phyloP scores from a whole-genome alignment of 129 eudicot genomes.

The Solidago caesia region DNA sequence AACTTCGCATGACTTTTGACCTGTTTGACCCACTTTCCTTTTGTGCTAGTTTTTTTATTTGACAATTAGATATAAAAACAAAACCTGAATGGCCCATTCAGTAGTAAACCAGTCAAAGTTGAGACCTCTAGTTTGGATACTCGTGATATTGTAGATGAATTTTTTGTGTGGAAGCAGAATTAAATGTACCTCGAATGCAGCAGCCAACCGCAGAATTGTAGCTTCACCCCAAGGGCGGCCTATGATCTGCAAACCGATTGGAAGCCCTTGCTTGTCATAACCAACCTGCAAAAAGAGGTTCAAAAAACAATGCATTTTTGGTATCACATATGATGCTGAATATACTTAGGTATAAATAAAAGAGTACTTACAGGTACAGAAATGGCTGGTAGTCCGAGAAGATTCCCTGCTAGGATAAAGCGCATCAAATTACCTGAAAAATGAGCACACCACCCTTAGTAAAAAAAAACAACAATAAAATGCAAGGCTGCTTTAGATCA shows the following conservation, averaged over 20 bases:
- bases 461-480: neutral
- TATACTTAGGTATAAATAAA: neutral
- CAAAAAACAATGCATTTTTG: neutral
- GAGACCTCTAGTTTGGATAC: neutral
- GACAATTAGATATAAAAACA: neutral
- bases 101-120: neutral
- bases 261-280: conserved; percentile 95
- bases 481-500: neutral
- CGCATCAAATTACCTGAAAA: conserved; percentile 66
- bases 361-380: conserved; percentile 58
- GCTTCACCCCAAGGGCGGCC: conserved; percentile 97
- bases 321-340: neutral
- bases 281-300: conserved; percentile 52
- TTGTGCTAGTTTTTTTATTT: neutral
- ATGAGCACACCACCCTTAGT: neutral
- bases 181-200: conserved; percentile 63
- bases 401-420: conserved; percentile 56
- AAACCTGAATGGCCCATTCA: neutral
- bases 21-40: neutral
- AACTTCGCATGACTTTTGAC: neutral
- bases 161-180: neutral
- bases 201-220: conserved; percentile 76
- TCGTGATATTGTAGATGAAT: neutral
- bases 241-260: conserved; percentile 79
- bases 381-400: conserved; percentile 77